phyloP scores from a whole-genome alignment of 78 protist genomes.

The Protostelium mycophagum region DNA sequence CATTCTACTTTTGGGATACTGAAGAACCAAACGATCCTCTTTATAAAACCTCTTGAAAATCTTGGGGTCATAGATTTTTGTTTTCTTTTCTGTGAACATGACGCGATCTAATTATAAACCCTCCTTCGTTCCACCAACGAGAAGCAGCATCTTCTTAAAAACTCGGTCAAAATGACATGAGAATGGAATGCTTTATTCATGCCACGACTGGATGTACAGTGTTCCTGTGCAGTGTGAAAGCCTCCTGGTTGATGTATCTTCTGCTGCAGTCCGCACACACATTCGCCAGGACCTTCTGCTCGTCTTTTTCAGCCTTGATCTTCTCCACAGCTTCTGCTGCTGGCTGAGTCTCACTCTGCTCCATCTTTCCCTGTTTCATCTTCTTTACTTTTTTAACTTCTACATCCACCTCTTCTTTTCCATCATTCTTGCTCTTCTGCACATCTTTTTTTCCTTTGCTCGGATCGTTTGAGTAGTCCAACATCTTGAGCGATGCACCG shows the following conservation, averaged over 20 bases:
- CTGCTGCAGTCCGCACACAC: not conserved
- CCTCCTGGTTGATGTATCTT: not conserved
- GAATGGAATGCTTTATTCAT: too few species aligned
- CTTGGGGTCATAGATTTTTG: too few species aligned
- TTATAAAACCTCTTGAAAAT: too few species aligned
- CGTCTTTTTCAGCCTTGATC: not conserved
- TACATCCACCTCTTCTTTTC: not conserved
- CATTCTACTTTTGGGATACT: too few species aligned
- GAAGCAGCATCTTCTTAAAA: too few species aligned
- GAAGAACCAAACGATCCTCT: too few species aligned
- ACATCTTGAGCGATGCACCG: not conserved
- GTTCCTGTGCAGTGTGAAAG: not conserved
- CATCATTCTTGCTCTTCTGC: not conserved
- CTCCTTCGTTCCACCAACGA: too few species aligned
- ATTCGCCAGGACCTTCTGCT: not conserved
- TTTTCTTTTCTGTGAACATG: too few species aligned
- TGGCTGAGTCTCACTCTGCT: not conserved
- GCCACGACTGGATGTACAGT: too few species aligned
- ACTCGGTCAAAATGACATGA: too few species aligned
- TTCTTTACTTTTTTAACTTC: not conserved
- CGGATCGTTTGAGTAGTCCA: not conserved
- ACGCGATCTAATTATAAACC: too few species aligned
- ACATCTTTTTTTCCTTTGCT: not conserved
- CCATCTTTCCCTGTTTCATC: not conserved
- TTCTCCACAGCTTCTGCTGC: not conserved